These are phyloP conservation scores for Aegilops longissima DNA, from an alignment of 176 grass and related monocot genomes.

Conservation along the genomic window DNA sequence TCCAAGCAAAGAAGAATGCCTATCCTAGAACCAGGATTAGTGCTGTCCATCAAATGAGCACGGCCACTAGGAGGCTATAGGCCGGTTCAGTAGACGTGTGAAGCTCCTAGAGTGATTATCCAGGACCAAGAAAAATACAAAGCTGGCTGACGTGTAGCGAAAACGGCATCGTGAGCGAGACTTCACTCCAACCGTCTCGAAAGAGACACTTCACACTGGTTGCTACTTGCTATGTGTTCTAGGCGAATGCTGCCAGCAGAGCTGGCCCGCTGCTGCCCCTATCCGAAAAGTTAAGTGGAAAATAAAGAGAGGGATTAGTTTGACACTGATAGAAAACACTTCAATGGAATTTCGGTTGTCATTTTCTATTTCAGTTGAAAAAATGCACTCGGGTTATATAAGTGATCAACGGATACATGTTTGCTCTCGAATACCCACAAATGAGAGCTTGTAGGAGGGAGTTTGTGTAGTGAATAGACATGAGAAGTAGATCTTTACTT, in stretches of 20 bases:
- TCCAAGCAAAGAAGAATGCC: background rate
- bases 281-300: too few species aligned
- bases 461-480: too few species aligned
- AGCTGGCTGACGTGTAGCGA: background rate
- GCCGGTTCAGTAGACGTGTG: background rate
- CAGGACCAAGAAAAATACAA: slow-evolving; percentile 9
- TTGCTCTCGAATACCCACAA: too few species aligned
- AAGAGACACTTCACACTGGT: background rate
- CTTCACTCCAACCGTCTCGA: background rate
- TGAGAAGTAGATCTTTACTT: too few species aligned
- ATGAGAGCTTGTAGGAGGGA: too few species aligned
- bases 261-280: background rate
- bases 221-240: background rate
- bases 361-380: too few species aligned
- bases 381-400: too few species aligned
- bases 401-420: too few species aligned
- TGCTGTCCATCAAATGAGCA: background rate
- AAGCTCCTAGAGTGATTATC: background rate
- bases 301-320: too few species aligned
- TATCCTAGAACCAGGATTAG: background rate
- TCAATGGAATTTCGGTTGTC: too few species aligned
- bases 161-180: slow-evolving; percentile 20
- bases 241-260: background rate
- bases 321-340: too few species aligned
- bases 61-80: background rate